Percentiles rank a stretch among this genome's conserved stretches.
Conservation (phyloP, 164 flowering plant species). For the Vitis rotundifolia region DNA sequence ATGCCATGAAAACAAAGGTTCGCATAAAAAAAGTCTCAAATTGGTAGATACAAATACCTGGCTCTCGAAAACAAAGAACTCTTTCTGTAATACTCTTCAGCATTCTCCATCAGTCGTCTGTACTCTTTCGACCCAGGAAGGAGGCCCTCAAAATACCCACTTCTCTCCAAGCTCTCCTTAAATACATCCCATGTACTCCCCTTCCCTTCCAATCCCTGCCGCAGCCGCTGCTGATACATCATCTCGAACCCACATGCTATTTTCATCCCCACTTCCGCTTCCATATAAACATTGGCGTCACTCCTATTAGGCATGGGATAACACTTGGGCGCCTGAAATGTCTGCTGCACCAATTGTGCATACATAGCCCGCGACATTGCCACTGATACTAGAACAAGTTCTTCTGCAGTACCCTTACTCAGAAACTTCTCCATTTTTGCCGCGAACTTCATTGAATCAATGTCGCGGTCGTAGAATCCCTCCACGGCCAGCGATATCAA, state of each 20-base stretch:
- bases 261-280: slow-evolving; percentile 95
- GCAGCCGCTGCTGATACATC: slow-evolving; percentile 74
- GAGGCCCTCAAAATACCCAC: slow-evolving; percentile 78
- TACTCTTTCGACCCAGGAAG: slow-evolving; percentile 90
- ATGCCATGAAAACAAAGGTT: background rate
- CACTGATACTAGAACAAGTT: slow-evolving; percentile 58
- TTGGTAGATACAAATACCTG: slow-evolving; percentile 45
- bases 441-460: slow-evolving; percentile 86
- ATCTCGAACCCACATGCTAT: slow-evolving; percentile 96
- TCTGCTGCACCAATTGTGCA: slow-evolving; percentile 85
- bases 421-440: slow-evolving; percentile 82
- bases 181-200: slow-evolving; percentile 79
- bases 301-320: slow-evolving; percentile 68
- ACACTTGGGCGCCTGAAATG: slow-evolving; percentile 81
- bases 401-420: slow-evolving; percentile 54
- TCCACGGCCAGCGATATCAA: slow-evolving; percentile 87
- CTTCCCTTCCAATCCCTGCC: slow-evolving; percentile 63
- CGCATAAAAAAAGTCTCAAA: background rate
- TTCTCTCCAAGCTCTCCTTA: slow-evolving; percentile 64
- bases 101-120: slow-evolving; percentile 71
- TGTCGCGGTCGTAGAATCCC: slow-evolving; percentile 86
- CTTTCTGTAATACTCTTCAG: slow-evolving; percentile 64
- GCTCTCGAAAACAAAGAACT: slow-evolving; percentile 53
- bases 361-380: slow-evolving; percentile 92
- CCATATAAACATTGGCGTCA: slow-evolving; percentile 45